Conservation (phyloP, 345 rosid species). For the Populus nigra region DNA sequence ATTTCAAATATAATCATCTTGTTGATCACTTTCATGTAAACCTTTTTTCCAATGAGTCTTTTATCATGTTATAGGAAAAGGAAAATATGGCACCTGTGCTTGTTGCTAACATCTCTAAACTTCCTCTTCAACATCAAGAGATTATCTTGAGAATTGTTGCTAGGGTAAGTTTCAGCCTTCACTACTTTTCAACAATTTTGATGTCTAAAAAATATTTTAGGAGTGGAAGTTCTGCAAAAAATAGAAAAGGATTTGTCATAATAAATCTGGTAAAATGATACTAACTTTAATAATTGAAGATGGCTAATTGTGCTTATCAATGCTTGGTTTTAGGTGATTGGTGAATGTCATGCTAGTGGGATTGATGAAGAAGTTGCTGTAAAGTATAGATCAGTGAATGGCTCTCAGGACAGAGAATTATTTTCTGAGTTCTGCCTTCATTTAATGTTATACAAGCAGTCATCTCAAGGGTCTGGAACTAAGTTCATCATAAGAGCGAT, state of each 20-base stretch:
- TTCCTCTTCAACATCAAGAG: conserved; percentile 85
- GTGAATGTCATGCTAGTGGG: conserved; percentile 75
- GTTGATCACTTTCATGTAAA: too few species aligned
- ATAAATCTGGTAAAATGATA: too few species aligned
- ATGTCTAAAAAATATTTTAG: background rate
- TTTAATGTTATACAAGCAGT: conserved; percentile 62
- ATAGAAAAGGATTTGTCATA: too few species aligned
- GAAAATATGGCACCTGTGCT: conserved; percentile 69
- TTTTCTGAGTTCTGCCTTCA: conserved; percentile 85
- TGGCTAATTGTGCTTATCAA: background rate
- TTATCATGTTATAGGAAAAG: conserved; percentile 55
- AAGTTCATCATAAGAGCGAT: conserved; percentile 6
- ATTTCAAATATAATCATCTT: background rate
- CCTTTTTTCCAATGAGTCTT: background rate
- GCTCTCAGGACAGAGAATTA: conserved; percentile 55
- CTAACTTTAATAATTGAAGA: background rate
- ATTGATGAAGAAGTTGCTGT: conserved; percentile 60
- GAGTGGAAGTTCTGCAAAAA: too few species aligned
- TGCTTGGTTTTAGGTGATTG: conserved; percentile 62
- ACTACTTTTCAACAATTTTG: background rate
- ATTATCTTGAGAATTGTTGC: conserved; percentile 64
- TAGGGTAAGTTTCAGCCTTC: conserved; percentile 45
- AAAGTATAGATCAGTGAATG: conserved; percentile 55
- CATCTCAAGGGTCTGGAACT: conserved; percentile 65
- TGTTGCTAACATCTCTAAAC: conserved; percentile 58